Evolutionary conservation across 2,329 filamentous ascomycete species (phyloP), one percentile per base, ranked within the genome.

Genomic region (Penicillium palitans): DNA sequence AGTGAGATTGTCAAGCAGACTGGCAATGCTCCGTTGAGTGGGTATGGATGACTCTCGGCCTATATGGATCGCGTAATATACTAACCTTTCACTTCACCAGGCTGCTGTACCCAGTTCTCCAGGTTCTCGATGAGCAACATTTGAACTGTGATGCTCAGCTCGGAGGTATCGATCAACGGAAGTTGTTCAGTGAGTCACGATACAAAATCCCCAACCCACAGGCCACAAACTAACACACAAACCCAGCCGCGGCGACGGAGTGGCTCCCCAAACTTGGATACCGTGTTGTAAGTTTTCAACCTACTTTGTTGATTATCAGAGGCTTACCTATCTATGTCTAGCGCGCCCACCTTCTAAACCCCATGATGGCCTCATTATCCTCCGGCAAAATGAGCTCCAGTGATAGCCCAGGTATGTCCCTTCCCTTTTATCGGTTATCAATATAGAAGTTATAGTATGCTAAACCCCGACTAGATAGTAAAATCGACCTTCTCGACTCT

Each of bases 1-100:
- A 90, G 91, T 2, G 95, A 98, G 76, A 86, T 98, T 8, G 93
- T 99, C 65, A 98, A 98, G 82, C 92, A 98, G 79, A 87, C 89
- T 4, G 84, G 85, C 57, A 92, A 93, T 69, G 85, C 89, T 27
- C 42, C 42, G 9, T 27, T 45, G 24, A 45, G 42, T 27, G 42
- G 42, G 42, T 45, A 45, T 45, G 24, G 17, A 45, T 44, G 4
- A 15, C 41, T 25, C 40, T 45, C 24, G 24, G 25, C 8, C 42
- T 33, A 45, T 27, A 45, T n/a, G 42, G 24, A 17, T 45, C n/a
- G 15, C 42, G 5, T 10, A 45, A 45, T n/a, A 27, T 27, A 45
- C 42, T 45, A 27, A 10, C 84, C 89, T 3, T 74, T 39, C 31
- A 33, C 31, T 33, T 6, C 21, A 13, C 33, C 25, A 44, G 51